Percentiles rank a stretch among this genome's conserved stretches.
Conservation (phyloP, 768 basidiomycete genomes). For the Amanita jacksonii region DNA sequence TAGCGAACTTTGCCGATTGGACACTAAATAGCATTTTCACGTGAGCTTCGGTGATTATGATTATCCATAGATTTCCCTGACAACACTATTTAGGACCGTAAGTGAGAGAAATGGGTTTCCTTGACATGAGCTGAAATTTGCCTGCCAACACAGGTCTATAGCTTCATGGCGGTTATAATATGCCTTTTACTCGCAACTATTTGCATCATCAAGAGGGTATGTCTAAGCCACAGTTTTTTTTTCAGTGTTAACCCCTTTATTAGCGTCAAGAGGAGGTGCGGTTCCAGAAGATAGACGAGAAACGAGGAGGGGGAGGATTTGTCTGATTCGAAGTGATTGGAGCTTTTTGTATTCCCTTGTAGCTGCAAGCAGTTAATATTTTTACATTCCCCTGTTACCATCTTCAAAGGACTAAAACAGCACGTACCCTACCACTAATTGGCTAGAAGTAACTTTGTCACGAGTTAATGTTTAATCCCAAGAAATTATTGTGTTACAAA, state of each 20-base stretch:
- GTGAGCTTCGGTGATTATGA: conserved; percentile 30
- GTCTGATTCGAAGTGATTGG: too few species aligned
- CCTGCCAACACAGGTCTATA: conserved; percentile 44
- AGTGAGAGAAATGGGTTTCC: conserved; percentile 10
- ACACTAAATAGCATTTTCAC: conserved; percentile 80
- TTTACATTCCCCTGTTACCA: neutral
- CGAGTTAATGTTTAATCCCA: too few species aligned
- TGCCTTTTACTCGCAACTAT: conserved; percentile 70
- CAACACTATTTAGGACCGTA: conserved; percentile 32
- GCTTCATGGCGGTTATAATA: conserved; percentile 74
- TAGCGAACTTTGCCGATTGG: conserved; percentile 58
- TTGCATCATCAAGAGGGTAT: conserved; percentile 78
- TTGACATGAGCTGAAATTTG: conserved; percentile 8
- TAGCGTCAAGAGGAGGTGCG: conserved; percentile 75
- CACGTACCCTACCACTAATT: too few species aligned
- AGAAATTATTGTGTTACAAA: too few species aligned
- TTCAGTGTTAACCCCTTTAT: conserved; percentile 1
- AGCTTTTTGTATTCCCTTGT: neutral
- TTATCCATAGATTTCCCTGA: neutral
- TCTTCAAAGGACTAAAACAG: too few species aligned
- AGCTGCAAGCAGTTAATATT: too few species aligned
- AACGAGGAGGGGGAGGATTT: conserved; percentile 81
- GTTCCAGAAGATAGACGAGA: conserved; percentile 84
- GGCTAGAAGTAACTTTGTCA: too few species aligned
- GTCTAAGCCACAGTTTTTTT: conserved; percentile 1